Evolutionary conservation across 257 asterid species (phyloP).

Genomic region (Nicotiana attenuata): DNA sequence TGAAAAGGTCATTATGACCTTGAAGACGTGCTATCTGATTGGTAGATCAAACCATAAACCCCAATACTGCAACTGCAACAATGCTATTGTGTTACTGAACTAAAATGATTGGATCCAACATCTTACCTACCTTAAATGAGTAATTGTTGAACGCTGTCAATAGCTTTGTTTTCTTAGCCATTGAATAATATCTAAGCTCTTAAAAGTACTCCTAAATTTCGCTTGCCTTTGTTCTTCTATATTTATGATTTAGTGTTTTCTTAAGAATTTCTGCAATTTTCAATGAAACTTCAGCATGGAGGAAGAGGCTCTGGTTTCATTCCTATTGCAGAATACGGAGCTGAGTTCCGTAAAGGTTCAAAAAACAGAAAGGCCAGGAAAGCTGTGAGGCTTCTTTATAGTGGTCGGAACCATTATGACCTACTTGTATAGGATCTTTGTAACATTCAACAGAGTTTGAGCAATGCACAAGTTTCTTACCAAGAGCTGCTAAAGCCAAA

Average conservation of each 20-base stretch:
- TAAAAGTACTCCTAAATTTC: background rate
- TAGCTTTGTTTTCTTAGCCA: background rate
- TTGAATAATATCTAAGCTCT: background rate
- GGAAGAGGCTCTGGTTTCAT: slow-evolving; percentile 80
- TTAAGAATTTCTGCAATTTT: background rate
- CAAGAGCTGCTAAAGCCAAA: background rate
- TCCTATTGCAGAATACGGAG: slow-evolving; percentile 94
- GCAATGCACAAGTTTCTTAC: background rate
- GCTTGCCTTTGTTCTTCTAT: background rate
- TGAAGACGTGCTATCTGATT: background rate
- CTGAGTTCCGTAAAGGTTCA: slow-evolving; percentile 45
- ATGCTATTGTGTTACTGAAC: background rate
- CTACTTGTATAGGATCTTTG: slow-evolving; percentile 39
- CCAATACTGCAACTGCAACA: background rate
- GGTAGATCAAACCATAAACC: background rate
- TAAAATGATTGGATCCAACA: background rate
- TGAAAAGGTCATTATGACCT: background rate
- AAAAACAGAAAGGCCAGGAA: slow-evolving; percentile 39
- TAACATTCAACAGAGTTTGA: background rate
- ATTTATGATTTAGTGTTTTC: background rate
- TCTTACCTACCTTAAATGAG: background rate
- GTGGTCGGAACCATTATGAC: slow-evolving; percentile 87
- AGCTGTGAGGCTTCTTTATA: slow-evolving; percentile 69
- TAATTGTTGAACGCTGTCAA: background rate
- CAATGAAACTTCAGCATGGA: slow-evolving; percentile 55